Conservation (phyloP, 2,329 filamentous ascomycete genomes). For the Colletotrichum sp. region DNA sequence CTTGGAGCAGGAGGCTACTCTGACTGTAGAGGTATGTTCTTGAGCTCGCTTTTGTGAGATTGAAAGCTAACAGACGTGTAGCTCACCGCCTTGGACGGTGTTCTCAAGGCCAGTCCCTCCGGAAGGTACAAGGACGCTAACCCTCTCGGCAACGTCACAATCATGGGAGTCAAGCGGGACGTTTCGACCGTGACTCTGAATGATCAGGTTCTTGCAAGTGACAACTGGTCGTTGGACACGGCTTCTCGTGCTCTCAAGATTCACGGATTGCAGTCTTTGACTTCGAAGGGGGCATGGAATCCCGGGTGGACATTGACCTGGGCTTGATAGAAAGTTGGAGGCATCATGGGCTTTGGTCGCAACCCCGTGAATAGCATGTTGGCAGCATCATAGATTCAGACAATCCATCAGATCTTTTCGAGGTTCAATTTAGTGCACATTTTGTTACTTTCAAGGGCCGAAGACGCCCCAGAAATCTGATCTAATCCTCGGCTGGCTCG, state of each 20-base stretch:
- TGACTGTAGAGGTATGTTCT: conserved; percentile 53
- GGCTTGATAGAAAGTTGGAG: not conserved
- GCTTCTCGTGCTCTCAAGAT: not conserved
- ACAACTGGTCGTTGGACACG: conserved; percentile 5
- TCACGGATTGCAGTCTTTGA: not conserved
- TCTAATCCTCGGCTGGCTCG: no score
- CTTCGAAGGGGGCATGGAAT: conserved; percentile 1
- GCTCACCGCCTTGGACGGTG: conserved; percentile 47
- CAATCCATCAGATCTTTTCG: accelerated
- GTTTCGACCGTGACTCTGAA: conserved; percentile 57
- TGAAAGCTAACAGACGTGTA: conserved; percentile 18
- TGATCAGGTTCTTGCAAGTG: conserved; percentile 43
- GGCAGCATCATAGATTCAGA: not conserved
- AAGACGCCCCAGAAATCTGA: not conserved
- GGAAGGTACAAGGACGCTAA: conserved; percentile 64
- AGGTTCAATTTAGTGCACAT: not conserved
- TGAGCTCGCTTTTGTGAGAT: not conserved
- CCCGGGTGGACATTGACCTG: not conserved
- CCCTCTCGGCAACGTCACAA: conserved; percentile 64
- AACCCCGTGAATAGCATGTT: accelerated
- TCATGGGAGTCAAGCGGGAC: conserved; percentile 58
- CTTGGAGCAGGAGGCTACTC: conserved; percentile 48
- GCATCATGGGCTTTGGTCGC: accelerated
- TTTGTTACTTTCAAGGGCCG: accelerated
- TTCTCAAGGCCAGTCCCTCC: conserved; percentile 50